phyloP scores from a whole-genome alignment of 495 filamentous ascomycete genomes.

The Lasiosphaeria miniovina region DNA sequence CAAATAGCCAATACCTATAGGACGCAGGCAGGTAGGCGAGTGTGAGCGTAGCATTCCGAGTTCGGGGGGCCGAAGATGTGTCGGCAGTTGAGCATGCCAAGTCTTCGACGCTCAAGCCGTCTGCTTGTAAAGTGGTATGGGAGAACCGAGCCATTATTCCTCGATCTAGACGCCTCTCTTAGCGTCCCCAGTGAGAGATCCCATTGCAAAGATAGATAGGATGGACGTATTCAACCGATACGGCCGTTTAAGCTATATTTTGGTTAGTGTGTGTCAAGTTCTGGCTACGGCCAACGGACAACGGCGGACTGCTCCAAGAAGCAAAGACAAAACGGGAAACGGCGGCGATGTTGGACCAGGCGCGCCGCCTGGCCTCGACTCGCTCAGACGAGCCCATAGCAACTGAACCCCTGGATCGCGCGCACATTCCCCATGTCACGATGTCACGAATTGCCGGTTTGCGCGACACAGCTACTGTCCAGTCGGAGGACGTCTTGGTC shows the following conservation, averaged over 20 bases:
- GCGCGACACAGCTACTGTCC: conserved; percentile 7
- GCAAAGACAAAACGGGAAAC: too few species aligned
- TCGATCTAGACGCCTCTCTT: too few species aligned
- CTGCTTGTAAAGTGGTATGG: too few species aligned
- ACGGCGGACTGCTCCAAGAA: too few species aligned
- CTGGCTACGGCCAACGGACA: too few species aligned
- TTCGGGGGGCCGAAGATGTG: not conserved
- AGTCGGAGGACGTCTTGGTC: conserved; percentile 8
- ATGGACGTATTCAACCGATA: too few species aligned
- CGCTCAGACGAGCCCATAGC: not conserved
- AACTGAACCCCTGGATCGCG: conserved; percentile 1
- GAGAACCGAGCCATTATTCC: too few species aligned
- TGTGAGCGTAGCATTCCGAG: not conserved
- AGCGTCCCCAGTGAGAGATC: too few species aligned
- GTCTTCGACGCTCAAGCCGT: not conserved
- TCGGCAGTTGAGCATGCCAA: conserved; percentile 1
- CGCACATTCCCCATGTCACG: not conserved
- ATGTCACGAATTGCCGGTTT: conserved; percentile 1
- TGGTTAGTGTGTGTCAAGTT: too few species aligned
- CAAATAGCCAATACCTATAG: not conserved
- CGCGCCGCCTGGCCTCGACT: not conserved
- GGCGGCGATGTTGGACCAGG: not conserved
- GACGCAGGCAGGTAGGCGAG: not conserved
- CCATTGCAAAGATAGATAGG: too few species aligned
- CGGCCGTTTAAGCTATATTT: too few species aligned